A percentile compares a stretch with the other conserved stretches of the same genome.
phyloP scores from a whole-genome alignment of 108 stramenopile genomes.

The Nitzschia putrida region DNA sequence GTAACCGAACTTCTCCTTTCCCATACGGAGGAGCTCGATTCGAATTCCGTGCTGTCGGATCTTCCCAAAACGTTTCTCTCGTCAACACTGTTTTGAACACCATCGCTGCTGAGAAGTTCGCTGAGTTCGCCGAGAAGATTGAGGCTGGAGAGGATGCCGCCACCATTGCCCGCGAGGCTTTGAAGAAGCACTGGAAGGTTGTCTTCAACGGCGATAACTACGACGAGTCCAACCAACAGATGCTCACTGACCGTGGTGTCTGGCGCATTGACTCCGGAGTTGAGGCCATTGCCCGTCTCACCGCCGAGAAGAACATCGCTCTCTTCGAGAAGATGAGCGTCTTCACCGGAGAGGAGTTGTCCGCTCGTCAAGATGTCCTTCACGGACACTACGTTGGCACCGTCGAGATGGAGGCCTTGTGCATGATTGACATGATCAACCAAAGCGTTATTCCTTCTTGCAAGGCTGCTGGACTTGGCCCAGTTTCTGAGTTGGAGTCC shows the following conservation, averaged over 20 bases:
- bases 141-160: constrained; percentile 74
- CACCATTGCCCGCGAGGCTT: constrained; percentile 74
- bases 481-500: constrained; percentile 71
- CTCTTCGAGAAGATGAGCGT: constrained; percentile 93
- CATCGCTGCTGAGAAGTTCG: constrained; percentile 90
- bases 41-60: constrained; percentile 97
- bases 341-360: constrained; percentile 78
- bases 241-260: constrained; percentile 85
- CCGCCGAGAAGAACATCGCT: constrained; percentile 82
- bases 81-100: constrained; percentile 95
- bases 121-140: constrained; percentile 84
- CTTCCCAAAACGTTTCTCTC: constrained; percentile 90
- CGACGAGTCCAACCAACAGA: constrained; percentile 70
- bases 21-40: constrained; percentile 94
- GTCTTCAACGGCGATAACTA: constrained; percentile 98
- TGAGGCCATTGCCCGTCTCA: constrained; percentile 83
- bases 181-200: constrained; percentile 87
- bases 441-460: constrained; percentile 90
- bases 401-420: constrained; percentile 91
- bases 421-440: constrained; percentile 92
- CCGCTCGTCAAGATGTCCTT: constrained; percentile 83
- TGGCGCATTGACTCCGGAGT: constrained; percentile 94
- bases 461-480: constrained; percentile 72
- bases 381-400: constrained; percentile 93
- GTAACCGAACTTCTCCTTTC: constrained; percentile 96